These are phyloP conservation scores for Crotalaria pallida DNA, from an alignment of 306 rosid genomes.

Conservation along the genomic window DNA sequence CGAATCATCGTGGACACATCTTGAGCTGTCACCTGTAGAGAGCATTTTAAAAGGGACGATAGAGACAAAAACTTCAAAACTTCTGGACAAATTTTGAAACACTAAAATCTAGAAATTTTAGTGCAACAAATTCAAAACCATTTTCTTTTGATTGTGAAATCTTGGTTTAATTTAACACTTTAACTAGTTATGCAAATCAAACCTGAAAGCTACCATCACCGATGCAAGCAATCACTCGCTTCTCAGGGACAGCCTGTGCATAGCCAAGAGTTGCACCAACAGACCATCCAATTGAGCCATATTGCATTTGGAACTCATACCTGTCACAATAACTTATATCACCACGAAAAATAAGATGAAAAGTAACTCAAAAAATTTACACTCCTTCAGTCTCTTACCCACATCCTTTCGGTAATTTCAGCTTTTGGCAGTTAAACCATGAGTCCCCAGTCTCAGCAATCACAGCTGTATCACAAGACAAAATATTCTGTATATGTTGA, in stretches of 20 bases:
- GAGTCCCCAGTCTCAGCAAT: slow-evolving; percentile 77
- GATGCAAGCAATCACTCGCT: slow-evolving; percentile 53
- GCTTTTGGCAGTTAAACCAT: slow-evolving; percentile 68
- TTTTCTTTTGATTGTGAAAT: background rate
- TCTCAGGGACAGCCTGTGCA: slow-evolving; percentile 52
- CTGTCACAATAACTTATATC: slow-evolving; percentile 25
- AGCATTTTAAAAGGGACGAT: background rate
- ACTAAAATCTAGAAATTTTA: background rate
- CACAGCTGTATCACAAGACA: slow-evolving; percentile 46
- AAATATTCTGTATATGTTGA: slow-evolving; percentile 47
- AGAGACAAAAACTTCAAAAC: background rate
- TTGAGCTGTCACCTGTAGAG: slow-evolving; percentile 52
- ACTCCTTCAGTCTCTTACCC: slow-evolving; percentile 35
- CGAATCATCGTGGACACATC: slow-evolving; percentile 66
- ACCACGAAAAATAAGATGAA: background rate
- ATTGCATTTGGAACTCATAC: slow-evolving; percentile 71
- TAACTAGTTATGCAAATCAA: background rate
- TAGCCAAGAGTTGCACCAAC: slow-evolving; percentile 71
- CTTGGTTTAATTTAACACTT: too few species aligned
- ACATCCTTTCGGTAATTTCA: slow-evolving; percentile 51
- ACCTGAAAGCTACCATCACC: slow-evolving; percentile 79
- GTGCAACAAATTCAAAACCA: background rate
- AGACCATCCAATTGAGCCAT: slow-evolving; percentile 67
- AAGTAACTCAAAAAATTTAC: background rate
- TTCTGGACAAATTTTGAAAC: background rate